phyloP scores from a whole-genome alignment of 2,329 filamentous ascomycete genomes.

The Thielaviopsis ethacetica region DNA sequence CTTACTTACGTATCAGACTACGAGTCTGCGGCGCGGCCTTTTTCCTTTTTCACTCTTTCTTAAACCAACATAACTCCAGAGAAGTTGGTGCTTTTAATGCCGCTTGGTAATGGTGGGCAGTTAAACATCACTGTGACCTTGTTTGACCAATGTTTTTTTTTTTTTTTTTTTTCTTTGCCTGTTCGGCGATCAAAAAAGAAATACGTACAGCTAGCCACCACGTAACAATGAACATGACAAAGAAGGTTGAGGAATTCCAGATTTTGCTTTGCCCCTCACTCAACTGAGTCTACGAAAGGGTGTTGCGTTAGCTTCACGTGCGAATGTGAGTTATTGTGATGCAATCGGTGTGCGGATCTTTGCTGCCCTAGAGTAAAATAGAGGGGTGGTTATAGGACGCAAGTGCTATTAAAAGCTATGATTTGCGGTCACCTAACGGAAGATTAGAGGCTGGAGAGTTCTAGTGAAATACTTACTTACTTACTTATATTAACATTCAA shows the following conservation, averaged over 20 bases:
- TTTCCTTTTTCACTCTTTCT: neutral
- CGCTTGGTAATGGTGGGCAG: neutral
- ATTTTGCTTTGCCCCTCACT: neutral
- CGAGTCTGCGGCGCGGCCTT: neutral
- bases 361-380: neutral
- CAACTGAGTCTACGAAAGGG: no score
- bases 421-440: neutral
- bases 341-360: neutral
- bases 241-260: neutral
- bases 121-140: neutral
- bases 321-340: slow-evolving; percentile 1
- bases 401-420: neutral
- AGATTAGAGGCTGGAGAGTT: no score
- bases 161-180: neutral
- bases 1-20: neutral
- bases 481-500: no score
- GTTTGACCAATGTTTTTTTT: neutral
- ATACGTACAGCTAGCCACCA: neutral
- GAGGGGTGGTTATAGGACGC: neutral
- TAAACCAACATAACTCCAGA: neutral
- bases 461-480: no score
- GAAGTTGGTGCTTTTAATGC: neutral
- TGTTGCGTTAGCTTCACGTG: no score
- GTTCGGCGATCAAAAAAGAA: neutral
- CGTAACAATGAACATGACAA: neutral